Evolutionary conservation across 139 green algal species (phyloP).

Genomic region (Microglena sp.): DNA sequence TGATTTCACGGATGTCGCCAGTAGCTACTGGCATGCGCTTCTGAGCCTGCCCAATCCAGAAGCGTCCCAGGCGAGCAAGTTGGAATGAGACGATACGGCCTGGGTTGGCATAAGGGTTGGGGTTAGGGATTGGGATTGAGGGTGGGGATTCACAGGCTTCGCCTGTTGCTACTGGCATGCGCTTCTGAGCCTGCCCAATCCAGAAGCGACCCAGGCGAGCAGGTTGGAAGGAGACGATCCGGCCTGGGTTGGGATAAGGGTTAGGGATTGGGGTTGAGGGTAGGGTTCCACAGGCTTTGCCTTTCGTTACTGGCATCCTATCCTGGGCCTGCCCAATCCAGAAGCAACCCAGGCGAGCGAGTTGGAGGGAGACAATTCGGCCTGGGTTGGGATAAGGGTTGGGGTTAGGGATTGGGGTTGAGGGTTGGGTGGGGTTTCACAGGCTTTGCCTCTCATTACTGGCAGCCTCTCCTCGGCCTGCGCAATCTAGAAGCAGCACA

Average conservation of each 20-base stretch:
- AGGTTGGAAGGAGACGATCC: constrained; percentile 20
- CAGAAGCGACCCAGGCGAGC: constrained; percentile 59
- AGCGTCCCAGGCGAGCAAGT: constrained; percentile 56
- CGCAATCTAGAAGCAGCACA: constrained; percentile 54
- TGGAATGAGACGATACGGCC: too few species aligned
- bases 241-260: background rate
- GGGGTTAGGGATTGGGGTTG: too few species aligned
- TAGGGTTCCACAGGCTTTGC: constrained; percentile 50
- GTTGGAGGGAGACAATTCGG: background rate
- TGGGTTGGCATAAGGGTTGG: too few species aligned
- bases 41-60: constrained; percentile 48
- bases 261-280: too few species aligned
- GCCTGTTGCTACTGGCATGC: constrained; percentile 61
- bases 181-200: constrained; percentile 33
- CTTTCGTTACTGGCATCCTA: constrained; percentile 61
- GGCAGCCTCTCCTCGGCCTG: constrained; percentile 62
- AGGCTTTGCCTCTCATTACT: constrained; percentile 38
- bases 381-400: too few species aligned
- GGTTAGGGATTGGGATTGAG: too few species aligned
- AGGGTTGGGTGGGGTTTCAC: constrained; percentile 31
- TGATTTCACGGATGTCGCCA: constrained; percentile 79
- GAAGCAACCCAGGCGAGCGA: constrained; percentile 53
- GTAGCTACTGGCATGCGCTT: constrained; percentile 61
- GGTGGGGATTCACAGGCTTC: constrained; percentile 49
- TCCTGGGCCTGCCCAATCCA: constrained; percentile 48